Conservation (phyloP, 2,329 filamentous ascomycete genomes). For the Colletotrichum sp. region DNA sequence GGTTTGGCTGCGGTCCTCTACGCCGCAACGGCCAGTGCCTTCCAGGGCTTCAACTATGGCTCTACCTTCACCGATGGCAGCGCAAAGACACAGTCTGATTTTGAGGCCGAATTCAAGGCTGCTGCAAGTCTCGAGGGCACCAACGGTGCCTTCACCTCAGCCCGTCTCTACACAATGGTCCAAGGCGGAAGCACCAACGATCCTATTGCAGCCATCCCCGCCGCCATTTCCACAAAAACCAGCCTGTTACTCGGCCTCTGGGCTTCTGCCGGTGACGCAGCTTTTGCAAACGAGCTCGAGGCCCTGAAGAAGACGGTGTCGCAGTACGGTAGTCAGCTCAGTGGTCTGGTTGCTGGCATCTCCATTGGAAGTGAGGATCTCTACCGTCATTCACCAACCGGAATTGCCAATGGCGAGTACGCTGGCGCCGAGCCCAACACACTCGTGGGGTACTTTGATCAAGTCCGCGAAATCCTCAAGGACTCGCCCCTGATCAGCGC, state of each 20-base stretch:
- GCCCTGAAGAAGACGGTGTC: constrained; percentile 73
- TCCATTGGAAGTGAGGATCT: constrained; percentile 88
- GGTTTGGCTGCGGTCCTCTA: constrained; percentile 31
- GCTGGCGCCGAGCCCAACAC: constrained; percentile 65
- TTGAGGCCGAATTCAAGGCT: constrained; percentile 71
- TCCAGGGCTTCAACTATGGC: constrained; percentile 78
- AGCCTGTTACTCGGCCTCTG: constrained; percentile 82
- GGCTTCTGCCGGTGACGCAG: constrained; percentile 69
- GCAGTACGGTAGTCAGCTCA: constrained; percentile 70
- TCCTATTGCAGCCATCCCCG: constrained; percentile 76
- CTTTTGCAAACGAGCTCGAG: constrained; percentile 73
- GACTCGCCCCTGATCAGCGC: constrained; percentile 62
- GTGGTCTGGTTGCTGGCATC: constrained; percentile 75
- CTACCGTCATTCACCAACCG: constrained; percentile 77
- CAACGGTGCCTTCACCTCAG: constrained; percentile 66
- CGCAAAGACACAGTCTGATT: constrained; percentile 66
- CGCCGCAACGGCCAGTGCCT: constrained; percentile 38
- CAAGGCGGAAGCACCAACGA: constrained; percentile 69
- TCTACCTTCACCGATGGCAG: constrained; percentile 63
- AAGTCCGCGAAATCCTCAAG: constrained; percentile 67
- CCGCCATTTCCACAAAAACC: constrained; percentile 81
- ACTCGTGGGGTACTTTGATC: constrained; percentile 72
- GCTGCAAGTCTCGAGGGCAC: constrained; percentile 69
- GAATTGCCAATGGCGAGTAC: constrained; percentile 65
- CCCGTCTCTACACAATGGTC: constrained; percentile 77